A percentile compares a stretch with the other conserved stretches of the same genome.
phyloP scores from a whole-genome alignment of 495 filamentous ascomycete species.

The Staphylotrichum longicolle region DNA sequence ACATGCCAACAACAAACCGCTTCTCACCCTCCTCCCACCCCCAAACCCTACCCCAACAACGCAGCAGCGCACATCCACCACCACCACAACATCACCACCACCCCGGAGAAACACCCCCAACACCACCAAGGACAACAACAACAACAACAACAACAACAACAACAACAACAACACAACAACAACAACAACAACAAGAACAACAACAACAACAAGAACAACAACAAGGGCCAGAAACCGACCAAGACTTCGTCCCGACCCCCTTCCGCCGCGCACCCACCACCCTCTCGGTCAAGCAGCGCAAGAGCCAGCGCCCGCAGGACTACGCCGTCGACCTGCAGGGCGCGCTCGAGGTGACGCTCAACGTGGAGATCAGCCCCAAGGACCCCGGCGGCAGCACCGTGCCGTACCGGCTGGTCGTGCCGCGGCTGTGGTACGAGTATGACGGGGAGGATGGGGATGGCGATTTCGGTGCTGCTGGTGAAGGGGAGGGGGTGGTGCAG shows the following conservation, averaged over 20 bases:
- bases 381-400: constrained; percentile 87
- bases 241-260: constrained; percentile 34
- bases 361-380: constrained; percentile 78
- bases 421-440: constrained; percentile 61
- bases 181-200: neutral
- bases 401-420: constrained; percentile 83
- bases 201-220: neutral
- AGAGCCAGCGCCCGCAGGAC: constrained; percentile 24
- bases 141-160: neutral
- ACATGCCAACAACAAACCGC: too few relatives aligned
- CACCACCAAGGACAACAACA: neutral
- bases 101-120: neutral
- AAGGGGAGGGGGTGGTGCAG: neutral
- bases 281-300: constrained; percentile 59
- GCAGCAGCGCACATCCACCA: neutral
- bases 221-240: neutral
- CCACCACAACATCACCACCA: too few relatives aligned
- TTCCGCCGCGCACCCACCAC: constrained; percentile 76
- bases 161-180: neutral
- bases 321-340: constrained; percentile 63
- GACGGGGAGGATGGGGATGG: constrained; percentile 32
- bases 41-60: too few relatives aligned
- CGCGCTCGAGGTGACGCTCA: constrained; percentile 79
- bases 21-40: too few relatives aligned
- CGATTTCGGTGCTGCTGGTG: constrained; percentile 9